Evolutionary conservation across 2,329 filamentous ascomycete species (phyloP).

Genomic region (Lachnellula hyalina): DNA sequence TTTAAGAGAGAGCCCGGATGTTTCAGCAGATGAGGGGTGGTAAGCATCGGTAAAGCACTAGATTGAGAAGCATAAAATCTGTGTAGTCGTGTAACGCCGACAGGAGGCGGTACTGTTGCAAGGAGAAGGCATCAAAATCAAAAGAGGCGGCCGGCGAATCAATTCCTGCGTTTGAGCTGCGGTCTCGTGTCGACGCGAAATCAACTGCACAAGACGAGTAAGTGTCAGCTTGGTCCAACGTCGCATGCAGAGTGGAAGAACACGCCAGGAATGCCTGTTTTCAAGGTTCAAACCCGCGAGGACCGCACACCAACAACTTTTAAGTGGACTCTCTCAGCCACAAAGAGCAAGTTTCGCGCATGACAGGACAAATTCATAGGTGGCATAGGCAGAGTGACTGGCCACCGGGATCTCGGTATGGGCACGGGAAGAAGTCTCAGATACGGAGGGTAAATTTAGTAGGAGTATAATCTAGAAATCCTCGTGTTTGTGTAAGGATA

Average conservation of each 20-base stretch:
- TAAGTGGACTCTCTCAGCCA: slow-evolving; percentile 1
- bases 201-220: not conserved
- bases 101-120: slow-evolving; percentile 1
- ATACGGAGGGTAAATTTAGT: not conserved
- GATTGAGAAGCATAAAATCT: slow-evolving; percentile 14
- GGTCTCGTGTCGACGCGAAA: slow-evolving; percentile 5
- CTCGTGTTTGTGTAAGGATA: slow-evolving; percentile 6
- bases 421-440: slow-evolving; percentile 14
- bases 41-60: slow-evolving; percentile 14
- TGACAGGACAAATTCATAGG: slow-evolving; percentile 6
- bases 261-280: slow-evolving; percentile 19
- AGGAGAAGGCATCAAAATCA: slow-evolving; percentile 14
- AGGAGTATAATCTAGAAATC: not conserved
- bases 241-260: not conserved
- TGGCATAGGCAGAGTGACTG: not conserved
- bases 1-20: not conserved
- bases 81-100: slow-evolving; percentile 7
- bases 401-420: not conserved
- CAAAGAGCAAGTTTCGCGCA: slow-evolving; percentile 8
- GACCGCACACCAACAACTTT: not conserved
- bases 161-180: not conserved
- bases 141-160: slow-evolving; percentile 12
- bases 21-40: slow-evolving; percentile 5
- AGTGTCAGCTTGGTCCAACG: not conserved
- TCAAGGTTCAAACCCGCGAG: slow-evolving; percentile 21